Conservation (phyloP, 176 grass and related monocot species). For the Cocos nucifera region DNA sequence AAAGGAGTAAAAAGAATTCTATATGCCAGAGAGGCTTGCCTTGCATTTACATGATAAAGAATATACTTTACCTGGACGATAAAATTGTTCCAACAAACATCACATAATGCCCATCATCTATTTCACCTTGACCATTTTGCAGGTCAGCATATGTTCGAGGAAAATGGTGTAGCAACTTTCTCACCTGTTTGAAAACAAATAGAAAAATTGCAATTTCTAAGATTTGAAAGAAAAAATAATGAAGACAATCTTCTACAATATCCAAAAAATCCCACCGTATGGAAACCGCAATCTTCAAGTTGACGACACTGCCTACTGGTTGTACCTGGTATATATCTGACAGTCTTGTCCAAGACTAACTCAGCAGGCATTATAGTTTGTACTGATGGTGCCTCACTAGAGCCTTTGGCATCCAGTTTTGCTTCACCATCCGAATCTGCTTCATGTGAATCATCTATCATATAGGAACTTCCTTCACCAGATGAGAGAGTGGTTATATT, state of each 20-base stretch:
- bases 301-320: conserved; percentile 42
- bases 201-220: neutral
- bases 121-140: conserved; percentile 56
- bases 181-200: conserved; percentile 40
- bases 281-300: conserved; percentile 70
- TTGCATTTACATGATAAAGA: conserved; percentile 17
- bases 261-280: conserved; percentile 41
- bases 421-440: conserved; percentile 21
- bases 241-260: neutral
- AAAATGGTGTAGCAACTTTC: conserved; percentile 95
- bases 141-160: conserved; percentile 84
- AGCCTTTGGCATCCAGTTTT: conserved; percentile 8
- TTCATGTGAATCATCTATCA: conserved; percentile 23
- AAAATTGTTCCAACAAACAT: conserved; percentile 71
- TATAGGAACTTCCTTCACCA: conserved; percentile 25
- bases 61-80: conserved; percentile 70
- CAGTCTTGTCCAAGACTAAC: conserved; percentile 49
- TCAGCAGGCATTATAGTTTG: conserved; percentile 25
- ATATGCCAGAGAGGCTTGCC: neutral
- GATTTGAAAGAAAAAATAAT: conserved; percentile 14
- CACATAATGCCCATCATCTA: conserved; percentile 79
- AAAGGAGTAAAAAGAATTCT: neutral
- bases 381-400: conserved; percentile 1
- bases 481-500: conserved; percentile 17
- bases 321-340: conserved; percentile 49